Base-by-base conservation (phyloP, 805 yeast genomes). In the Metschnikowia cerradonensis region DNA sequence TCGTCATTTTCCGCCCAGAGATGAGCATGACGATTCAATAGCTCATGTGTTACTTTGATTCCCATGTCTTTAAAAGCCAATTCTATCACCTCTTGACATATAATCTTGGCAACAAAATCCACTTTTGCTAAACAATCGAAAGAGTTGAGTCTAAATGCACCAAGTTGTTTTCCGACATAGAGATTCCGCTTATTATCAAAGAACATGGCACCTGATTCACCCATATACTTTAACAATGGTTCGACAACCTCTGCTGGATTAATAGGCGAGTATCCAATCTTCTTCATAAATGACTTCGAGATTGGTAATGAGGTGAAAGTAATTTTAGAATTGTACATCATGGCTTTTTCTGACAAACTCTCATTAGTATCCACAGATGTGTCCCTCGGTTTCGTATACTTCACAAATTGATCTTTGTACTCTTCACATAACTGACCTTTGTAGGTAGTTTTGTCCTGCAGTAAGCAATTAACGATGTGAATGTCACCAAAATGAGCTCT, bases 1-100 rank as follows among this genome's bases (percentile, higher is more conserved):
- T 65, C 62, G 19, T 79, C 80, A 59, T 78, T 78, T 38, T 73
- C 76, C 4, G 64, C 60, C 84, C 84, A 80, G 30, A 80, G 57
- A 36, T 67, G 60, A 2, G 76, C 71, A 60, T 72, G 75, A 60
- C 77, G 62, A 48, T 60, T 34, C 32, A 60, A 67, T 57, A 78
- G 54, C 58, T 73, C 77, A 39, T 57, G 60, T 42, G 63, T 59
- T 1, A 71, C 58, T 1, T 61, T 61, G 7, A 71, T 62, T 2
- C 75, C 73, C 41, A 77, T 63, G 42, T 76, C 78, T 45, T 72
- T 65, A 54, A 79, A 72, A 13, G 81, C 76, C 36, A 73, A 63
- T 45, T 72, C 76, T 8, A 81, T 62, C 6, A 77, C 77, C 57
- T 74, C 77, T 58, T 78, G 82, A 52, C 76, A 66, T 8, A 81